A percentile compares a stretch with the other conserved stretches of the same genome.
These are phyloP conservation scores for Pseudogymnoascus sp. DNA, from an alignment of 2,329 filamentous ascomycete genomes.

Conservation along the genomic window DNA sequence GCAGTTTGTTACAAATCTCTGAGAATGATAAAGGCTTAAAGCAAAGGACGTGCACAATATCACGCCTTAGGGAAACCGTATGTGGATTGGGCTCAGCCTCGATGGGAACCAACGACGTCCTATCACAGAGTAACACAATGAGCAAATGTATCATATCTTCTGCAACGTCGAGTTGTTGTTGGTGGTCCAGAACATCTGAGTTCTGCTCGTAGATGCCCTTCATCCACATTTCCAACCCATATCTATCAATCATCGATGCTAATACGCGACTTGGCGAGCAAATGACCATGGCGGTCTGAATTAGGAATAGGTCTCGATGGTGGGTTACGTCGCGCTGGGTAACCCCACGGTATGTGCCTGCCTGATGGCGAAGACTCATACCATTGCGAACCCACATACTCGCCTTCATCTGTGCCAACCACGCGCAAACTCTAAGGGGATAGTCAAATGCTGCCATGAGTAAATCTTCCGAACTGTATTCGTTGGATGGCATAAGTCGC, in stretches of 20 bases:
- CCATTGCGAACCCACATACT: conserved; percentile 99
- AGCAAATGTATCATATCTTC: conserved; percentile 94
- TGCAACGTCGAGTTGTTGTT: conserved; percentile 81
- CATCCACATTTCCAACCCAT: conserved; percentile 81
- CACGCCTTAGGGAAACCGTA: conserved; percentile 67
- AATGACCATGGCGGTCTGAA: conserved; percentile 83
- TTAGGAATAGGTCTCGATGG: conserved; percentile 86
- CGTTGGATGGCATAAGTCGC: conserved; percentile 43
- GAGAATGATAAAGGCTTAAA: conserved; percentile 96
- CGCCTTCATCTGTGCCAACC: conserved; percentile 96
- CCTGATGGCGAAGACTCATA: conserved; percentile 90
- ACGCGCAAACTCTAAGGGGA: conserved; percentile 85
- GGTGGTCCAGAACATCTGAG: conserved; percentile 70
- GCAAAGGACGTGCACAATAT: conserved; percentile 88
- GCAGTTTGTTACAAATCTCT: conserved; percentile 76
- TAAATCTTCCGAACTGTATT: conserved; percentile 64
- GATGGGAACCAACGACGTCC: conserved; percentile 65
- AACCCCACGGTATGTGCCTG: conserved; percentile 85
- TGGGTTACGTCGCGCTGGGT: conserved; percentile 85
- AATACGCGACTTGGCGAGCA: conserved; percentile 78
- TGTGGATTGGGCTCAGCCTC: conserved; percentile 59
- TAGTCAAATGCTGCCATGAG: conserved; percentile 86
- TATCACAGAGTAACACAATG: conserved; percentile 83
- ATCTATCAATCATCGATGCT: conserved; percentile 84
- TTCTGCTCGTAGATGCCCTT: conserved; percentile 70